Evolutionary conservation across 345 rosid species (phyloP).

Genomic region (Linum lewisii): DNA sequence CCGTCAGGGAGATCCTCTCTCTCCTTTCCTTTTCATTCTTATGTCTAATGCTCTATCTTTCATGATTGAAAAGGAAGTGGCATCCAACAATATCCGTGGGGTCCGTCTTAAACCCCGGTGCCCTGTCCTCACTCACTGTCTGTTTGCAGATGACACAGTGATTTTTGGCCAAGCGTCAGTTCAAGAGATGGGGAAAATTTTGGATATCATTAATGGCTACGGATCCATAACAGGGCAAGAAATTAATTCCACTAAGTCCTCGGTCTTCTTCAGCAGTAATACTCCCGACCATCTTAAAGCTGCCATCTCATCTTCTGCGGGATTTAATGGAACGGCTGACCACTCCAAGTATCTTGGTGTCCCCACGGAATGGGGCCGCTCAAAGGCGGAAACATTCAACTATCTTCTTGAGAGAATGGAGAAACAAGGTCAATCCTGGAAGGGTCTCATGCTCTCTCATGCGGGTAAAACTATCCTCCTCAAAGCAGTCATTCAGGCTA

Average conservation of each 20-base stretch:
- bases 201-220: background rate
- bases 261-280: background rate
- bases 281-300: background rate
- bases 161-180: background rate
- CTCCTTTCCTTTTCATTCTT: background rate
- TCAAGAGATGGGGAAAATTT: background rate
- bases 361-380: background rate
- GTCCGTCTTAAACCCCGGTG: background rate
- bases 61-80: background rate
- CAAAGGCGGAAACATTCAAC: background rate
- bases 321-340: background rate
- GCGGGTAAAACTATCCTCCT: background rate
- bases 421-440: background rate
- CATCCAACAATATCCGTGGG: background rate
- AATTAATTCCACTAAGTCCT: background rate
- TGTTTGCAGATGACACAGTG: conserved; percentile 1
- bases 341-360: background rate
- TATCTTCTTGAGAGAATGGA: background rate
- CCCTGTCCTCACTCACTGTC: background rate
- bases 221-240: background rate
- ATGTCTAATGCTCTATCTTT: background rate
- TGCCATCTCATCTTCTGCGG: background rate
- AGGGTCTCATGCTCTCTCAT: background rate
- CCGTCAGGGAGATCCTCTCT: background rate
- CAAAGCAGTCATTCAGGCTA: background rate